phyloP scores from a whole-genome alignment of 306 rosid genomes.

The Quercus dentata region DNA sequence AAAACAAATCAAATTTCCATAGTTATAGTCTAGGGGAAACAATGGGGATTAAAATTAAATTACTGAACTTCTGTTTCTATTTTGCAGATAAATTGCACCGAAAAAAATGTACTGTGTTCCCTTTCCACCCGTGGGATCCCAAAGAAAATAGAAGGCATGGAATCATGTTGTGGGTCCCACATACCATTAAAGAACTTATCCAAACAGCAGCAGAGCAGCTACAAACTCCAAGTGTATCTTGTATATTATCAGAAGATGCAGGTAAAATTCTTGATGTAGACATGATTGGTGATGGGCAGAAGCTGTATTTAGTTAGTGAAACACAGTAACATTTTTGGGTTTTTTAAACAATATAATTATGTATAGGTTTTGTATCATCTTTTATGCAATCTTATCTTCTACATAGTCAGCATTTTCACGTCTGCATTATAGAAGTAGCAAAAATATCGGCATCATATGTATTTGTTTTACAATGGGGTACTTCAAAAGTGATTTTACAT shows the following conservation, averaged over 20 bases:
- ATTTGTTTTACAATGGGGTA: neutral
- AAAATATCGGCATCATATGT: neutral
- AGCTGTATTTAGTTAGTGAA: conserved; percentile 57
- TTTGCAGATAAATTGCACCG: conserved; percentile 60
- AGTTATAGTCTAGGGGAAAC: neutral
- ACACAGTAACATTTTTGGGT: conserved; percentile 29
- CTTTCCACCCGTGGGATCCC: conserved; percentile 84
- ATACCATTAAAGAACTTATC: conserved; percentile 63
- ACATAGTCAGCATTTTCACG: neutral
- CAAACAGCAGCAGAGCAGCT: conserved; percentile 47
- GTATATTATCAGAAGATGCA: conserved; percentile 76
- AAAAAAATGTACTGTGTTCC: conserved; percentile 81
- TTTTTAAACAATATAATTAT: neutral
- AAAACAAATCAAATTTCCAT: neutral
- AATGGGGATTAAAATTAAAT: neutral
- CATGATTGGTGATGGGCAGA: conserved; percentile 73
- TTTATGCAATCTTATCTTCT: neutral
- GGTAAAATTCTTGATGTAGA: conserved; percentile 74
- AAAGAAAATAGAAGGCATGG: conserved; percentile 63
- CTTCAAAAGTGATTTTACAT: neutral
- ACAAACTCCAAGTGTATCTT: conserved; percentile 30
- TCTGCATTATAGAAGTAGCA: neutral
- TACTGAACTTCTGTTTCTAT: neutral
- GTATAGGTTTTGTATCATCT: neutral
- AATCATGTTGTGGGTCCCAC: conserved; percentile 76